Conservation (phyloP, 352 stramenopile species). For the Phytopythium mirpurense region DNA sequence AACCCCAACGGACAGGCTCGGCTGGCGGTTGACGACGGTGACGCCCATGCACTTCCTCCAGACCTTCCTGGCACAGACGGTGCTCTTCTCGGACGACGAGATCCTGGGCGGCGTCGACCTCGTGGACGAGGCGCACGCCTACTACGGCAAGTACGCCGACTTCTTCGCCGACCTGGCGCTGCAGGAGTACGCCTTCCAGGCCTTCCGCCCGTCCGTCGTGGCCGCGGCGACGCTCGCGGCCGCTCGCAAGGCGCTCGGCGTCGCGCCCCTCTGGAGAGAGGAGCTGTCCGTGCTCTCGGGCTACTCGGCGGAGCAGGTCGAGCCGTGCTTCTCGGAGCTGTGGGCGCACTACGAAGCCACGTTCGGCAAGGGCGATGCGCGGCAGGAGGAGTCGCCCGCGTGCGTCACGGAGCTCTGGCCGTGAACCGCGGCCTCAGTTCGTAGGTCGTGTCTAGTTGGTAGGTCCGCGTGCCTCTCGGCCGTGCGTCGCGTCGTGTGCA, state of each 20-base stretch:
- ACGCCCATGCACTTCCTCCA: slow-evolving; percentile 78
- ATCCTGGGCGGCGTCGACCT: slow-evolving; percentile 59
- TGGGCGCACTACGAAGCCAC: slow-evolving; percentile 76
- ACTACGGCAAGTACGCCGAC: slow-evolving; percentile 83
- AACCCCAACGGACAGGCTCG: slow-evolving; percentile 47
- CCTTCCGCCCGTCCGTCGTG: slow-evolving; percentile 77
- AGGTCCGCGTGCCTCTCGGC: neutral
- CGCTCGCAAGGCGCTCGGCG: slow-evolving; percentile 69
- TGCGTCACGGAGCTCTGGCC: slow-evolving; percentile 51
- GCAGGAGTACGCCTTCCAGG: slow-evolving; percentile 80
- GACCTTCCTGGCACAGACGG: slow-evolving; percentile 73
- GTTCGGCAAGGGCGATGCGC: slow-evolving; percentile 54
- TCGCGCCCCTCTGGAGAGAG: slow-evolving; percentile 77
- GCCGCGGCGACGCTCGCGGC: slow-evolving; percentile 71
- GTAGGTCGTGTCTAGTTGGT: neutral
- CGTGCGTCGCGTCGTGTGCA: neutral
- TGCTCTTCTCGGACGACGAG: slow-evolving; percentile 76
- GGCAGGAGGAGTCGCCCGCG: slow-evolving; percentile 66
- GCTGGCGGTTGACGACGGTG: slow-evolving; percentile 63
- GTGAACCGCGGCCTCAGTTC: neutral
- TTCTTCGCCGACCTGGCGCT: slow-evolving; percentile 85
- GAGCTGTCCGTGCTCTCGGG: slow-evolving; percentile 76
- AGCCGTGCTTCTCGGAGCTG: slow-evolving; percentile 79
- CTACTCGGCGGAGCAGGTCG: slow-evolving; percentile 74
- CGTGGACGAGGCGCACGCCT: slow-evolving; percentile 68